Evolutionary conservation across 768 basidiomycete species (phyloP), one percentile per base, ranked within the genome.

Genomic region (Amanita polypyramis): DNA sequence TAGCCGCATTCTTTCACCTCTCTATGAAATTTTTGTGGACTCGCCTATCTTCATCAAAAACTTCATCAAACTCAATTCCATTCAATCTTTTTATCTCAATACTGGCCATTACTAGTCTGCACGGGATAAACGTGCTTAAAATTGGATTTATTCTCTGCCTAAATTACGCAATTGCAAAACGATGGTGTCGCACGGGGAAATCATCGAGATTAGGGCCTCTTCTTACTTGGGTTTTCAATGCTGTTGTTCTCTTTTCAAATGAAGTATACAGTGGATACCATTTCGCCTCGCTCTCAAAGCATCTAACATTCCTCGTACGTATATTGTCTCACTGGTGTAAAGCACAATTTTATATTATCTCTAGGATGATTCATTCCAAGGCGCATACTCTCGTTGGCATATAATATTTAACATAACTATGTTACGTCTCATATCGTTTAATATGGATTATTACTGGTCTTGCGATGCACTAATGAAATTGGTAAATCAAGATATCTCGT

Each of bases 361-460:
- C 42, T 47, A 51, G n/a, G 45, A 90, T 84, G 86, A 89, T 56
- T 51, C 56, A 0, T 74, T 73, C 54, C 67, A 74, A 60, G 96
- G 96, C 5, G 66, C 88, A 14, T 84, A 94, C 52, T 87, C 93
- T 9, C 75, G 92, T 15, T 99, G 96, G 96, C 79, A 97, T 55
- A 73, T 98, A 56, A 77, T 70, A 55, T 98, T 95, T 72, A 98
- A 98, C 62, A 92, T 98, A 55, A 92, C 93, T 2, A 94, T 94
- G 85, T 73, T 98, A 35, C 79, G 95, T 27, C 73, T 97, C 11
- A 73, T 99, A 5, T 94, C 93, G 0, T 99, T 92, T 69, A 85
- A 81, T 52, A 80, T 95, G 79, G 96, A 99, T 60, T 84, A 85
- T 58, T 79, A 89, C 56, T 98, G 94, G 94, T 78, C 88, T 4